Evolutionary conservation across 2,329 filamentous ascomycete species (phyloP).

Genomic region (Fusarium nurragi): DNA sequence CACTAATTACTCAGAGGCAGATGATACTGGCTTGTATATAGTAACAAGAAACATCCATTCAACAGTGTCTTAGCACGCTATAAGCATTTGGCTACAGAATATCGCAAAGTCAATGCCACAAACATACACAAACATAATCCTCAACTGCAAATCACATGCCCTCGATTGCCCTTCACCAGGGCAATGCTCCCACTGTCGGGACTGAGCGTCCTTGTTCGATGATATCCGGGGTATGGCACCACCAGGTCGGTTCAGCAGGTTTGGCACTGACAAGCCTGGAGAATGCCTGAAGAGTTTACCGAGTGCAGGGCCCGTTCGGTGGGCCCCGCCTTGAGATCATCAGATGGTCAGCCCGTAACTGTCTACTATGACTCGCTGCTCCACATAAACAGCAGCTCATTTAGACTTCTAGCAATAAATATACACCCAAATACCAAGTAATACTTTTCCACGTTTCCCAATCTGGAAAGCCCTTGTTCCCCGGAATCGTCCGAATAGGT

Average conservation of each 20-base stretch:
- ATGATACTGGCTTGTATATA: not conserved
- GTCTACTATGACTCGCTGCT: not conserved
- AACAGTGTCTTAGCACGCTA: not conserved
- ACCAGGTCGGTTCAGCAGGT: slow-evolving; percentile 22
- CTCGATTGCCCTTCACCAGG: not conserved
- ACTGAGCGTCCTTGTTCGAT: slow-evolving; percentile 34
- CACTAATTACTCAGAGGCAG: not conserved
- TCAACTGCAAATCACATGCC: slow-evolving; percentile 13
- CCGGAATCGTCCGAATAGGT: slow-evolving; percentile 40
- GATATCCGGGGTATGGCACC: slow-evolving; percentile 38
- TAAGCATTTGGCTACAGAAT: not conserved
- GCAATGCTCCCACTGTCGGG: slow-evolving; percentile 12
- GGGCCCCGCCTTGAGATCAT: slow-evolving; percentile 27
- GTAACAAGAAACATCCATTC: not conserved
- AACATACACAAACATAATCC: not conserved
- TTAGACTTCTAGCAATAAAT: too few species aligned
- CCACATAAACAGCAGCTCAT: slow-evolving; percentile 8
- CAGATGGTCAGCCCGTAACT: slow-evolving; percentile 34
- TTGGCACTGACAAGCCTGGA: slow-evolving; percentile 7
- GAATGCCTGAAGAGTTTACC: not conserved
- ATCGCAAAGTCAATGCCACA: not conserved
- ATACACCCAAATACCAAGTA: too few species aligned
- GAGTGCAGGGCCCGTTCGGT: slow-evolving; percentile 18
- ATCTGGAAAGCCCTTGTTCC: slow-evolving; percentile 13
- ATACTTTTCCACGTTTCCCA: slow-evolving; percentile 11